Evolutionary conservation across 2,329 filamentous ascomycete genomes (phyloP).

Genomic region (Fusarium concolor): DNA sequence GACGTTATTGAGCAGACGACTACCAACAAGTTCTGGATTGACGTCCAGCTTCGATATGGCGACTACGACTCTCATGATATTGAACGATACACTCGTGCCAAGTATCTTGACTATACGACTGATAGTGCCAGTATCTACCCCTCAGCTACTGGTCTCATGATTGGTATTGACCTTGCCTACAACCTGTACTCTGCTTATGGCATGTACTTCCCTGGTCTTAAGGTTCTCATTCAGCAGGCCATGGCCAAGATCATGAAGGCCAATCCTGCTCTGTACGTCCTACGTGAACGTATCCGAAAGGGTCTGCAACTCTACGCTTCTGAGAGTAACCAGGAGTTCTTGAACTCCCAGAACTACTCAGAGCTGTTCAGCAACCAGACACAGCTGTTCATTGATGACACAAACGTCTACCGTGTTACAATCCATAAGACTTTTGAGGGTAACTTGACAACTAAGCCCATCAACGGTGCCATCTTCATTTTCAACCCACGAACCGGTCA

Average conservation of each 20-base stretch:
- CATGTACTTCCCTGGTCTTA: conserved; percentile 98
- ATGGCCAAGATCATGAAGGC: conserved; percentile 99
- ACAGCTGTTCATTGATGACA: conserved; percentile 98
- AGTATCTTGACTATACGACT: conserved; percentile 98
- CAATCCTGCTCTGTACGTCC: conserved; percentile 94
- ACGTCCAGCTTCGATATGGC: conserved; percentile 95
- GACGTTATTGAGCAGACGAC: conserved; percentile 93
- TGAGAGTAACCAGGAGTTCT: conserved; percentile 98
- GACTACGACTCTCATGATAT: conserved; percentile 99
- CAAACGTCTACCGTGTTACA: conserved; percentile 98
- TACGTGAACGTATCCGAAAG: conserved; percentile 97
- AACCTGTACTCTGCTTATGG: conserved; percentile 98
- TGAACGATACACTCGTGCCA: conserved; percentile 95
- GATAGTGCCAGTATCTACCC: conserved; percentile 99
- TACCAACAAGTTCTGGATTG: conserved; percentile 99
- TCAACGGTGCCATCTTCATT: conserved; percentile 99
- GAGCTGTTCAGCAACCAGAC: conserved; percentile 99
- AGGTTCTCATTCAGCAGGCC: conserved; percentile 94
- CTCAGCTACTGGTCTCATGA: conserved; percentile 95
- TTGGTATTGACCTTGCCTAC: conserved; percentile 96
- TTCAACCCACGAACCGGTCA: conserved; percentile 99
- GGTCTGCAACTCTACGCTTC: conserved; percentile 97
- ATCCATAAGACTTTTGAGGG: conserved; percentile 99
- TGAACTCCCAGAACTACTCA: conserved; percentile 99
- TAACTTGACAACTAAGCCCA: conserved; percentile 98